Evolutionary conservation across 169 alveolate species (phyloP).

Genomic region (Plasmodium blacklocki): DNA sequence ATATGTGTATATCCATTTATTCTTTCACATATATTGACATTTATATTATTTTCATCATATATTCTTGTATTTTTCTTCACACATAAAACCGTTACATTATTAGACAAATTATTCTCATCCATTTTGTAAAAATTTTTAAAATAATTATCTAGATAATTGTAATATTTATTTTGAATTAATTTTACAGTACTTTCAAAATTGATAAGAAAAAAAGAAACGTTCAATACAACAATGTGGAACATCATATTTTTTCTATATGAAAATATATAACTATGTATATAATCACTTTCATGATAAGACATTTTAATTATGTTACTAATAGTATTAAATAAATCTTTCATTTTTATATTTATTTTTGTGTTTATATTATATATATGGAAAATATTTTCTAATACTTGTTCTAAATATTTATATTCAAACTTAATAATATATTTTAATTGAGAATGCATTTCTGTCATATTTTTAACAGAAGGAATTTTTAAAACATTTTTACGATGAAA

Average conservation of each 20-base stretch:
- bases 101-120: neutral
- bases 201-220: slow-evolving; percentile 25
- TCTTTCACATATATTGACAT: too few species aligned
- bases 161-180: slow-evolving; percentile 18
- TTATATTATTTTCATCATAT: too few species aligned
- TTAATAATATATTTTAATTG: slow-evolving; percentile 1
- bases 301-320: neutral
- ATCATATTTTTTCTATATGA: slow-evolving; percentile 7
- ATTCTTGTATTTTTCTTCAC: neutral
- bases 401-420: slow-evolving; percentile 12
- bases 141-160: slow-evolving; percentile 4
- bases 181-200: slow-evolving; percentile 31
- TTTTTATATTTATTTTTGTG: slow-evolving; percentile 1
- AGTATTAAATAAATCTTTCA: slow-evolving; percentile 3
- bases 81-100: slow-evolving; percentile 10
- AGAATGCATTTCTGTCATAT: neutral
- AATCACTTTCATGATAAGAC: slow-evolving; percentile 1
- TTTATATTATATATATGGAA: neutral
- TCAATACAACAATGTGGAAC: slow-evolving; percentile 15
- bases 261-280: slow-evolving; percentile 42
- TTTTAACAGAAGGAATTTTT: neutral
- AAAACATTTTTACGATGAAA: neutral
- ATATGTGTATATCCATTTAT: too few species aligned
- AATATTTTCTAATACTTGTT: slow-evolving; percentile 1
- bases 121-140: neutral